Evolutionary conservation across 768 basidiomycete genomes (phyloP).

Genomic region (Cyclocybe aegerita): DNA sequence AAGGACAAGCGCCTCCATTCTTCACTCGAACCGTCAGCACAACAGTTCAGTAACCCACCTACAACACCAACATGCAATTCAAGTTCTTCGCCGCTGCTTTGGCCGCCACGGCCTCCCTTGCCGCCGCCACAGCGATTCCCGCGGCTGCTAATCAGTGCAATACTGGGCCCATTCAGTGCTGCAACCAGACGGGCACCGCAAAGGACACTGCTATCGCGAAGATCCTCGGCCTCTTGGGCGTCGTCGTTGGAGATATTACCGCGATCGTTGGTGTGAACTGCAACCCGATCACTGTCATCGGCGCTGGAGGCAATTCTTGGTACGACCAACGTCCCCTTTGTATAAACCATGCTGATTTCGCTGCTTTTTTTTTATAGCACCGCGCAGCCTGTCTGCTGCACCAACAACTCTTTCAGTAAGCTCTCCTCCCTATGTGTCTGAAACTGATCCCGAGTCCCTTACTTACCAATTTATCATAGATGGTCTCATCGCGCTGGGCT

Average conservation of each 20-base stretch:
- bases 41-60: not conserved
- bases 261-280: constrained; percentile 14
- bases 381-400: constrained; percentile 21
- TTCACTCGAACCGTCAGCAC: constrained; percentile 9
- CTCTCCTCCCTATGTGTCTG: too few species aligned
- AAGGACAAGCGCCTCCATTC: not conserved
- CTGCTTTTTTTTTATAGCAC: constrained; percentile 3
- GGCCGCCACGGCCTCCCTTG: constrained; percentile 11
- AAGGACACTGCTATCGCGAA: constrained; percentile 2
- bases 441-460: too few species aligned
- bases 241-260: constrained; percentile 10
- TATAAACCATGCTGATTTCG: not conserved
- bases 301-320: constrained; percentile 11
- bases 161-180: constrained; percentile 24
- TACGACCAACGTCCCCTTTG: not conserved
- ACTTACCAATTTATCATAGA: too few species aligned
- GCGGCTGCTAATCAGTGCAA: constrained; percentile 16
- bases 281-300: constrained; percentile 16
- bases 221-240: constrained; percentile 22
- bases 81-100: constrained; percentile 8
- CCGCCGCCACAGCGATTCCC: constrained; percentile 13
- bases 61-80: constrained; percentile 13
- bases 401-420: constrained; percentile 18
- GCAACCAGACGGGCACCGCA: constrained; percentile 14
- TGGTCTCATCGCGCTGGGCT: too few species aligned